Percentiles rank a stretch among this genome's conserved stretches.
phyloP scores from a whole-genome alignment of 305 asterid species.

The Fraxinus sp. region DNA sequence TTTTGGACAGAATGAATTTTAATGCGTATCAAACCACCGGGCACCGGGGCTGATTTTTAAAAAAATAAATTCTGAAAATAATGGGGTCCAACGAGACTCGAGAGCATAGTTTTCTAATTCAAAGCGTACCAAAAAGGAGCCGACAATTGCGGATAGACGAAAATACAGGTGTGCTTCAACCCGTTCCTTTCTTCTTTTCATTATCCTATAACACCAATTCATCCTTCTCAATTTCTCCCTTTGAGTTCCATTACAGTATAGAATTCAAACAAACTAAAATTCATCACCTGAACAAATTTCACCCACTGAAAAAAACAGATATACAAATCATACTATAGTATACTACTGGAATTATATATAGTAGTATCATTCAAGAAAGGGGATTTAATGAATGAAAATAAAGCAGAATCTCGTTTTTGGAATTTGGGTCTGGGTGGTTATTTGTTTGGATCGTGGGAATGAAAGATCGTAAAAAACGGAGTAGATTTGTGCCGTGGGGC shows the following conservation, averaged over 20 bases:
- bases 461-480: conserved; percentile 32
- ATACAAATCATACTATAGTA: not conserved
- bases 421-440: conserved; percentile 4
- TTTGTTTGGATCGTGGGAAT: conserved; percentile 13
- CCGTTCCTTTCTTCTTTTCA: not conserved
- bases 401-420: not conserved
- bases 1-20: too few relatives aligned
- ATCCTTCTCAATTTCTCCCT: not conserved
- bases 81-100: too few relatives aligned
- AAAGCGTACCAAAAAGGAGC: not conserved
- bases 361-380: not conserved
- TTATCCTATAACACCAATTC: not conserved
- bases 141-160: not conserved
- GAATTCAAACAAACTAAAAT: not conserved
- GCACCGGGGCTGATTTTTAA: too few relatives aligned
- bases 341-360: not conserved
- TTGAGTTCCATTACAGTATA: not conserved
- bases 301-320: not conserved
- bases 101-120: not conserved
- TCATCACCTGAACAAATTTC: not conserved
- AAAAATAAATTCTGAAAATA: too few relatives aligned
- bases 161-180: not conserved
- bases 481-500: conserved; percentile 10
- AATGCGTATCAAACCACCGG: too few relatives aligned
- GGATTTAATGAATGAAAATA: conserved; percentile 3